Percentiles rank a stretch among this genome's conserved stretches.
Evolutionary conservation across 129 eudicot genomes (phyloP).

Genomic region (Oenanthe sinensis): DNA sequence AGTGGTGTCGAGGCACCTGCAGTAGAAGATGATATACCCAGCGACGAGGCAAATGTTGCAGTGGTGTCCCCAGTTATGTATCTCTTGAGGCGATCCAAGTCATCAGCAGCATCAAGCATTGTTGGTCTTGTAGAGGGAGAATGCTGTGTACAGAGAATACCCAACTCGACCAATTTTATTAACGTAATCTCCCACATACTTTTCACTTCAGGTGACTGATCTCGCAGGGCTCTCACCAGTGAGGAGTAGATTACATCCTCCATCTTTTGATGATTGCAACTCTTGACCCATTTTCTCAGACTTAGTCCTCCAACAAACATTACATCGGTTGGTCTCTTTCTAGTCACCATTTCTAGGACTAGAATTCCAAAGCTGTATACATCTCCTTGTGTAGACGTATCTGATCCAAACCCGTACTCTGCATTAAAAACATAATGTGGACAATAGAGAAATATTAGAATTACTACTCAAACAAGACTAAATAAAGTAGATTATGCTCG

Average conservation of each 20-base stretch:
- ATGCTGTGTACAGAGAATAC: conserved; percentile 45
- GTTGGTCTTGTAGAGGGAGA: conserved; percentile 34
- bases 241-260: conserved; percentile 37
- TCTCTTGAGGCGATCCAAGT: conserved; percentile 47
- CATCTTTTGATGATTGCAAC: conserved; percentile 21
- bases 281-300: conserved; percentile 32
- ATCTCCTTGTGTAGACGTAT: conserved; percentile 46
- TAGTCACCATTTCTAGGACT: conserved; percentile 49
- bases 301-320: conserved; percentile 38
- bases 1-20: conserved; percentile 36
- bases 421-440: not conserved
- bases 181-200: conserved; percentile 40
- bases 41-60: conserved; percentile 54
- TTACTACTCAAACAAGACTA: not conserved
- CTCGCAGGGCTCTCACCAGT: conserved; percentile 27
- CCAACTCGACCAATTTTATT: conserved; percentile 39
- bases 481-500: not conserved
- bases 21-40: conserved; percentile 47
- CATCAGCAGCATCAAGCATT: conserved; percentile 49
- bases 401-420: conserved; percentile 57
- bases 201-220: conserved; percentile 33
- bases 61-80: conserved; percentile 44
- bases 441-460: not conserved
- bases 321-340: conserved; percentile 48
- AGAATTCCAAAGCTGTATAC: conserved; percentile 54